These are phyloP conservation scores for Austropuccinia psidii DNA, from an alignment of 1,284 basidiomycete genomes.

Conservation along the genomic window DNA sequence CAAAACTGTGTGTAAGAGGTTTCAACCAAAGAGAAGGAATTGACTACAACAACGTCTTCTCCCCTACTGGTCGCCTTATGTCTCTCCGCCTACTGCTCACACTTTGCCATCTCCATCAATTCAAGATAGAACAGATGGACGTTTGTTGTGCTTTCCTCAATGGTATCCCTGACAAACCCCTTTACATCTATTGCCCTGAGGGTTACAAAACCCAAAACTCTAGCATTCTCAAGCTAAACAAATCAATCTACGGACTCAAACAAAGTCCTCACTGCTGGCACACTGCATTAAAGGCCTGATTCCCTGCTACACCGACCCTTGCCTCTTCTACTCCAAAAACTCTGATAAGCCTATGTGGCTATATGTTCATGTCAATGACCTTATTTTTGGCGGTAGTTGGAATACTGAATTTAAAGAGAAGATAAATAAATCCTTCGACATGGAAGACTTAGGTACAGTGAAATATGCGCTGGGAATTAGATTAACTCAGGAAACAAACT, in stretches of 20 bases:
- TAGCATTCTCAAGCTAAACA: not conserved
- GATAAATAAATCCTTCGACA: not conserved
- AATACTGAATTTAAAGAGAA: not conserved
- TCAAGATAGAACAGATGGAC: not conserved
- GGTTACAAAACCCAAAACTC: not conserved
- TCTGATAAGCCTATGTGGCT: not conserved
- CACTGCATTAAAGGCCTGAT: not conserved
- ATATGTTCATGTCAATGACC: not conserved
- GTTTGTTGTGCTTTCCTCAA: not conserved
- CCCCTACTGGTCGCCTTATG: not conserved
- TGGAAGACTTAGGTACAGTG: not conserved
- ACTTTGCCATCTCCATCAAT: not conserved
- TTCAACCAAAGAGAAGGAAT: slow-evolving; percentile 1
- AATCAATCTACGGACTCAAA: not conserved
- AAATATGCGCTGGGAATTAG: not conserved
- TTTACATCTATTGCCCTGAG: not conserved
- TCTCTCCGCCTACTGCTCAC: not conserved
- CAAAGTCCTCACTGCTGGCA: not conserved
- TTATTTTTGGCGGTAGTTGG: not conserved
- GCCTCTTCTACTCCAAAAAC: not conserved
- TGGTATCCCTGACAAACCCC: not conserved
- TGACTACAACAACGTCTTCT: not conserved
- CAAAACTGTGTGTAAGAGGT: not conserved
- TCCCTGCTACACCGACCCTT: not conserved
- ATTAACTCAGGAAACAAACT: not conserved